Evolutionary conservation across 306 rosid genomes (phyloP).

Genomic region (Fragaria ananassa): DNA sequence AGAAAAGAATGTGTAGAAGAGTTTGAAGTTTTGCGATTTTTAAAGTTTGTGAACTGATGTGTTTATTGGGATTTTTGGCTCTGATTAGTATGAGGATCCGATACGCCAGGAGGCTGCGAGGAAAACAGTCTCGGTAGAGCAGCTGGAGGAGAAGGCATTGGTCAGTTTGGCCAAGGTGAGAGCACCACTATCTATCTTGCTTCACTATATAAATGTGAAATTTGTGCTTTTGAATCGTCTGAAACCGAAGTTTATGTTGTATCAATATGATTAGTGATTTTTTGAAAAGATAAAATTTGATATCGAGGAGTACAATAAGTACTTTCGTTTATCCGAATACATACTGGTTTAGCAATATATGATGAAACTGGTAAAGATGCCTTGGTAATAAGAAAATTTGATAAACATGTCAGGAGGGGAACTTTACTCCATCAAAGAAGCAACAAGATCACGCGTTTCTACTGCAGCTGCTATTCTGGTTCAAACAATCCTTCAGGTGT

Average conservation of each 20-base stretch:
- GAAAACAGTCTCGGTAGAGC: slow-evolving; percentile 67
- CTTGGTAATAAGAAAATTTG: no score
- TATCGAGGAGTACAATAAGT: neutral
- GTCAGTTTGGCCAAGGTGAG: slow-evolving; percentile 85
- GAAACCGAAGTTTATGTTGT: neutral
- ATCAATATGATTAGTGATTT: neutral
- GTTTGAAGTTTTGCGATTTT: neutral
- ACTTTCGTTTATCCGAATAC: neutral
- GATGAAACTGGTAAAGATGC: neutral
- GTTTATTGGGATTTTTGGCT: neutral
- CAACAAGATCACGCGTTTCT: slow-evolving; percentile 81
- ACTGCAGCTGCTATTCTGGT: slow-evolving; percentile 94
- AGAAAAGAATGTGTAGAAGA: neutral
- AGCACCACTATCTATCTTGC: neutral
- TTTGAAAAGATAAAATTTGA: neutral
- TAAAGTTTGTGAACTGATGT: neutral
- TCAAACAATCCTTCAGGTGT: slow-evolving; percentile 89
- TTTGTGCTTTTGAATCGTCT: neutral
- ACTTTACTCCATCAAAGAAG: slow-evolving; percentile 58
- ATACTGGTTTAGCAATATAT: neutral
- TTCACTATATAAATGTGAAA: slow-evolving; percentile 6
- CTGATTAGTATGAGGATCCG: slow-evolving; percentile 69
- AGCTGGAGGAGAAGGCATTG: slow-evolving; percentile 87
- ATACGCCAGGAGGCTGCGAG: slow-evolving; percentile 78
- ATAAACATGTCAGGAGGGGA: slow-evolving; percentile 69